These are phyloP conservation scores for Cryoendolithus antarcticus DNA, from an alignment of 2,329 filamentous ascomycete species.

Conservation along the genomic window DNA sequence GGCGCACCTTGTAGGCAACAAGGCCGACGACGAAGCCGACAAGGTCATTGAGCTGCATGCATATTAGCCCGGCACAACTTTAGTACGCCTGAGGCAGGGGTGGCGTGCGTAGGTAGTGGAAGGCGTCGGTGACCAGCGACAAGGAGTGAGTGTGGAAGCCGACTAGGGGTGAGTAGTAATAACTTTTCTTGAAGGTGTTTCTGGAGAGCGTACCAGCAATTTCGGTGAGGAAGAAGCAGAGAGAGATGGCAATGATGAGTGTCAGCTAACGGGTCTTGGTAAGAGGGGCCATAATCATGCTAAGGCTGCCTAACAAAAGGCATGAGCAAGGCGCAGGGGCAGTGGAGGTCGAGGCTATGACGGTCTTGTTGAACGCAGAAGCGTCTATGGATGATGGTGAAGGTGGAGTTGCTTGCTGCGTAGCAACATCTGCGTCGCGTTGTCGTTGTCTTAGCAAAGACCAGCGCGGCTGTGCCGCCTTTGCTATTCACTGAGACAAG, in stretches of 20 bases:
- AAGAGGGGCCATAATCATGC: no score
- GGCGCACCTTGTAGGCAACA: slow-evolving; percentile 46
- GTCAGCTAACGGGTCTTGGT: no score
- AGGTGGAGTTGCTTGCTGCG: no score
- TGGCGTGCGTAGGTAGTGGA: slow-evolving; percentile 72
- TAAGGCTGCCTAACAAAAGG: no score
- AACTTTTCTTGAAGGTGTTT: slow-evolving; percentile 2
- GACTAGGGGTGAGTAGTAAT: slow-evolving; percentile 32
- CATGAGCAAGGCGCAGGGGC: no score
- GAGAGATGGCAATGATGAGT: slow-evolving; percentile 37
- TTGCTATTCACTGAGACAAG: no score
- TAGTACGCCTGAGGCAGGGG: slow-evolving; percentile 57
- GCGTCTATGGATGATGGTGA: no score
- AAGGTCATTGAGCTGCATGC: slow-evolving; percentile 55
- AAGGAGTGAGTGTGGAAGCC: slow-evolving; percentile 60
- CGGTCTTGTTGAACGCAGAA: no score
- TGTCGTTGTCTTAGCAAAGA: no score
- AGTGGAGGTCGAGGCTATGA: no score
- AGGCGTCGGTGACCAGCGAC: slow-evolving; percentile 62
- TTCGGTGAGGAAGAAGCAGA: slow-evolving; percentile 35
- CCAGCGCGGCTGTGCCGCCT: no score
- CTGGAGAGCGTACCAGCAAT: slow-evolving; percentile 27
- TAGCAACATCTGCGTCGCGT: no score
- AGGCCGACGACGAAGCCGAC: slow-evolving; percentile 58
- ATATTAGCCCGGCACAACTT: neutral